phyloP scores from a whole-genome alignment of 768 basidiomycete species.

The Nidularia sp. region DNA sequence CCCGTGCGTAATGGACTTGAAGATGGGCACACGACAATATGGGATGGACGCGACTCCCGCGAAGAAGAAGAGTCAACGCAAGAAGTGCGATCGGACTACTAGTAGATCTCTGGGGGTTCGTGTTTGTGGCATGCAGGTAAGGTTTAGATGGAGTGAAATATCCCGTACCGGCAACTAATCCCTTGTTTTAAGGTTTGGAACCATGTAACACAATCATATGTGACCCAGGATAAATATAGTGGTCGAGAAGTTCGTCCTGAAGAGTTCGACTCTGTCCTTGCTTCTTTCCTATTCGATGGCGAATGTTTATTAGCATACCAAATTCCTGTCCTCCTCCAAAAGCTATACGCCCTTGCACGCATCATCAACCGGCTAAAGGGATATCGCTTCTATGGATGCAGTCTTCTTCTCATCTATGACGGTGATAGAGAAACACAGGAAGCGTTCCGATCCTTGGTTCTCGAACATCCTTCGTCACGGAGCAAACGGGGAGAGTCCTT shows the following conservation, averaged over 20 bases:
- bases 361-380: conserved; percentile 88
- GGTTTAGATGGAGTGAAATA: conserved; percentile 24
- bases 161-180: conserved; percentile 5
- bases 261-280: conserved; percentile 80
- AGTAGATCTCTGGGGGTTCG: conserved; percentile 87
- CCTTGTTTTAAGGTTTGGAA: conserved; percentile 79
- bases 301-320: conserved; percentile 82
- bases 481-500: conserved; percentile 77
- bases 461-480: conserved; percentile 64
- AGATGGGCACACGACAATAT: conserved; percentile 99
- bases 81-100: conserved; percentile 96
- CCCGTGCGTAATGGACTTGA: conserved; percentile 95
- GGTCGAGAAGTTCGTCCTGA: conserved; percentile 86
- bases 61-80: conserved; percentile 98
- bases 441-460: conserved; percentile 52
- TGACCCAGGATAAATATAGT: conserved; percentile 93
- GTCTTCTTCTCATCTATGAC: conserved; percentile 94
- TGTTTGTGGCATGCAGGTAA: conserved; percentile 98
- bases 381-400: conserved; percentile 98
- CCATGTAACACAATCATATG: conserved; percentile 74
- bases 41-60: conserved; percentile 88
- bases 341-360: conserved; percentile 89
- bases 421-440: conserved; percentile 89
- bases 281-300: conserved; percentile 83
- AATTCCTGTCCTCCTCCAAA: conserved; percentile 86